Conservation (phyloP, 1,284 basidiomycete genomes). For the Ustilago hordei region DNA sequence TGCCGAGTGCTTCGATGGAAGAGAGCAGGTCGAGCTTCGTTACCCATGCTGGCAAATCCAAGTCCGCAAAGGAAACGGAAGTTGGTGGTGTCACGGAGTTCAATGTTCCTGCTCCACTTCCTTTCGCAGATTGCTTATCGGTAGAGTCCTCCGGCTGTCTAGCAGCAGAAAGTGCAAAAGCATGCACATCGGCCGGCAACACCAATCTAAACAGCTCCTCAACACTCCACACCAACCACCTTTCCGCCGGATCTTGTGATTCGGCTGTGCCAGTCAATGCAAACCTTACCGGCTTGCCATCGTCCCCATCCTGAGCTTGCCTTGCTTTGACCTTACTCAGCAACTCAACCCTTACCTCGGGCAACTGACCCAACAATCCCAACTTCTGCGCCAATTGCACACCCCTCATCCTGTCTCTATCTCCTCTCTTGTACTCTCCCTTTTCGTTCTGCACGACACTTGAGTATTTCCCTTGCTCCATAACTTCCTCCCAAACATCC, state of each 20-base stretch:
- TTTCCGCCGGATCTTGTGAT: constrained; percentile 56
- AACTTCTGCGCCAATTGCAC: constrained; percentile 64
- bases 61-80: constrained; percentile 60
- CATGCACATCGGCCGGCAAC: constrained; percentile 34
- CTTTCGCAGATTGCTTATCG: not conserved
- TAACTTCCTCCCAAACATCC: constrained; percentile 63
- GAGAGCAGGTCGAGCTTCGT: constrained; percentile 63
- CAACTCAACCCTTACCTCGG: constrained; percentile 36
- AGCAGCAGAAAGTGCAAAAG: constrained; percentile 38
- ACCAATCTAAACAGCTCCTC: constrained; percentile 63
- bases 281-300: constrained; percentile 28
- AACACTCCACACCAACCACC: constrained; percentile 69
- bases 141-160: not conserved
- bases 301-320: not conserved
- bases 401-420: constrained; percentile 59
- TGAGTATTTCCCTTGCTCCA: constrained; percentile 29
- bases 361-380: constrained; percentile 57
- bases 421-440: constrained; percentile 27
- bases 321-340: constrained; percentile 16
- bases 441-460: constrained; percentile 15
- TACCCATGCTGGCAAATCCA: constrained; percentile 68
- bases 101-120: constrained; percentile 2
- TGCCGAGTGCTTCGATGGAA: constrained; percentile 68
- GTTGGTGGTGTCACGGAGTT: constrained; percentile 18
- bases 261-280: constrained; percentile 35